Evolutionary conservation across 139 green algal genomes (phyloP).

Genomic region (Closterium sp.): DNA sequence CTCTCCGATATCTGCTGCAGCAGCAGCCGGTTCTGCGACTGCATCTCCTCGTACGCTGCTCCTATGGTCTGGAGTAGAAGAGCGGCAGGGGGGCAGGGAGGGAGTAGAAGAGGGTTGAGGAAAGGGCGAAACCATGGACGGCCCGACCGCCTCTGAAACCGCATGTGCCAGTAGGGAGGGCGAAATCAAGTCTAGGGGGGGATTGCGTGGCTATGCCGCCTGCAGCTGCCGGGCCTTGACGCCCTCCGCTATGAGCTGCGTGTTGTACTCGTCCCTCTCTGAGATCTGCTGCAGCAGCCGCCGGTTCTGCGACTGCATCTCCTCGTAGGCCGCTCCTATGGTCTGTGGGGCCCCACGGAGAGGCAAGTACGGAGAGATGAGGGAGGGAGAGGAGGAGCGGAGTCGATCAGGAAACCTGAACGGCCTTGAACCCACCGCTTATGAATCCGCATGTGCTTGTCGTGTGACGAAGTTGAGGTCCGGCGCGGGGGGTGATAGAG

Average conservation of each 20-base stretch:
- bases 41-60: conserved; percentile 75
- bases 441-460: too few species aligned
- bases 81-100: too few species aligned
- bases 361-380: background rate
- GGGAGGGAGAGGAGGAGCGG: background rate
- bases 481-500: too few species aligned
- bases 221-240: conserved; percentile 53
- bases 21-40: conserved; percentile 73
- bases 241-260: conserved; percentile 46
- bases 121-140: too few species aligned
- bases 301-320: conserved; percentile 75
- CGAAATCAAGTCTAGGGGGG: too few species aligned
- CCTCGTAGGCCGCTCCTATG: conserved; percentile 71
- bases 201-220: too few species aligned
- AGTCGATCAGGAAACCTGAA: too few species aligned
- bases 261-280: conserved; percentile 71
- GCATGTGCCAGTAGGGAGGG: too few species aligned
- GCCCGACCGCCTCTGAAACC: too few species aligned
- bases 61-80: conserved; percentile 60
- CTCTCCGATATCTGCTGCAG: conserved; percentile 66
- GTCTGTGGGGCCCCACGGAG: conserved; percentile 38
- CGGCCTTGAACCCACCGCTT: too few species aligned
- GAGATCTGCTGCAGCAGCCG: conserved; percentile 67
- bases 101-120: too few species aligned
- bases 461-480: too few species aligned